These are phyloP conservation scores for Postia placenta DNA, from an alignment of 768 basidiomycete genomes.

Conservation along the genomic window DNA sequence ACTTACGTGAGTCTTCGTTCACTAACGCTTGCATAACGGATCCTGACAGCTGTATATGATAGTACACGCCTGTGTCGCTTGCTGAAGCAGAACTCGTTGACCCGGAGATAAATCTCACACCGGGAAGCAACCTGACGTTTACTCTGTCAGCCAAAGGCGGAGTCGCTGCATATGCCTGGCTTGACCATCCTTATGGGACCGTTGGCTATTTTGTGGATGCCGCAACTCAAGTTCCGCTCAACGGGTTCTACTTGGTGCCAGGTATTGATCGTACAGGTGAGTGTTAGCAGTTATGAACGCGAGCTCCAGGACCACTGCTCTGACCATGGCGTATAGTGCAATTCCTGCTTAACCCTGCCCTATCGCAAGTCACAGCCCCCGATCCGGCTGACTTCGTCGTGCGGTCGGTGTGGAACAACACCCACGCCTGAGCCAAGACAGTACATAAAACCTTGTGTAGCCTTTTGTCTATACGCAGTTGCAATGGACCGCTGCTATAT, in stretches of 20 bases:
- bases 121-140: slow-evolving; percentile 34
- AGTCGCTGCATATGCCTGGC: slow-evolving; percentile 53
- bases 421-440: slow-evolving; percentile 20
- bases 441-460: neutral
- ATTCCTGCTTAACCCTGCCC: slow-evolving; percentile 32
- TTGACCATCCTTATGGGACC: slow-evolving; percentile 51
- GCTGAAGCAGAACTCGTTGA: slow-evolving; percentile 42
- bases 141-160: slow-evolving; percentile 47
- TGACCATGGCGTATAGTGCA: slow-evolving; percentile 26
- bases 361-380: slow-evolving; percentile 35
- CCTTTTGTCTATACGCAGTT: neutral
- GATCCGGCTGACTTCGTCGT: slow-evolving; percentile 41
- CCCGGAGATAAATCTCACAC: slow-evolving; percentile 36
- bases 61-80: slow-evolving; percentile 51
- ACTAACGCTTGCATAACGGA: neutral
- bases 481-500: no score
- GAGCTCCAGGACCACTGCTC: no score
- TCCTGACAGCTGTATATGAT: neutral
- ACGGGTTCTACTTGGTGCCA: slow-evolving; percentile 52
- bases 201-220: slow-evolving; percentile 46
- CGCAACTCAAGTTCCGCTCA: slow-evolving; percentile 34
- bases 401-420: slow-evolving; percentile 50
- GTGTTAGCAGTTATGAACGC: no score
- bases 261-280: slow-evolving; percentile 46
- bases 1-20: slow-evolving; percentile 37